phyloP scores from a whole-genome alignment of 345 rosid genomes.

The Eutrema yunnanense region DNA sequence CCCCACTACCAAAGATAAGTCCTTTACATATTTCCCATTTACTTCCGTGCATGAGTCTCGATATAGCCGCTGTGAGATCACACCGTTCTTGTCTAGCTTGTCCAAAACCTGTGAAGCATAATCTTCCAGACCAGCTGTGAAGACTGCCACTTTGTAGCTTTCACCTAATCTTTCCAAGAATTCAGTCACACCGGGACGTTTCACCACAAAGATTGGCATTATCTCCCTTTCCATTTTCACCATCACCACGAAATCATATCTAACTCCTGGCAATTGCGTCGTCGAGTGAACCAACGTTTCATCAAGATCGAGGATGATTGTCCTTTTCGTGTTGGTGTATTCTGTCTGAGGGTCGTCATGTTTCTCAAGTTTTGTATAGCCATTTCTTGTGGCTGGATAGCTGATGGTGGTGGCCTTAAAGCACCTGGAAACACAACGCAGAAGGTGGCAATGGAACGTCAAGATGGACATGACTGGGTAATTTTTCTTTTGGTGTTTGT shows the following conservation, averaged over 20 bases:
- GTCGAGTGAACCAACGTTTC: slow-evolving; percentile 80
- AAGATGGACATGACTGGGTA: slow-evolving; percentile 44
- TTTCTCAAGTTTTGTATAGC: slow-evolving; percentile 1
- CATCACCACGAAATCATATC: slow-evolving; percentile 61
- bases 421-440: slow-evolving; percentile 56
- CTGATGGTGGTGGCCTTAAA: slow-evolving; percentile 30
- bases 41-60: slow-evolving; percentile 63
- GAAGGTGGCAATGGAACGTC: slow-evolving; percentile 61
- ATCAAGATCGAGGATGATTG: slow-evolving; percentile 81
- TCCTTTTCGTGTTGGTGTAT: slow-evolving; percentile 31
- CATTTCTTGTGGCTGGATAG: slow-evolving; percentile 11
- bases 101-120: slow-evolving; percentile 79
- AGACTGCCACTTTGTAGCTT: slow-evolving; percentile 55
- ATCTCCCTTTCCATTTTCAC: slow-evolving; percentile 44
- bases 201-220: slow-evolving; percentile 62
- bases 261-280: slow-evolving; percentile 45
- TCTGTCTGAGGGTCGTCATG: not conserved
- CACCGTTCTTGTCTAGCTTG: slow-evolving; percentile 42
- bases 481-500: slow-evolving; percentile 27
- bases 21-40: slow-evolving; percentile 70
- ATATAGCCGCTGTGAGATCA: slow-evolving; percentile 67
- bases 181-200: slow-evolving; percentile 77
- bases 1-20: slow-evolving; percentile 63
- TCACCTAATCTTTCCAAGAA: slow-evolving; percentile 52
- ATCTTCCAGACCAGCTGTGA: slow-evolving; percentile 76